Conservation (phyloP, 2,329 filamentous ascomycete species). For the Xenoacremonium recifei region DNA sequence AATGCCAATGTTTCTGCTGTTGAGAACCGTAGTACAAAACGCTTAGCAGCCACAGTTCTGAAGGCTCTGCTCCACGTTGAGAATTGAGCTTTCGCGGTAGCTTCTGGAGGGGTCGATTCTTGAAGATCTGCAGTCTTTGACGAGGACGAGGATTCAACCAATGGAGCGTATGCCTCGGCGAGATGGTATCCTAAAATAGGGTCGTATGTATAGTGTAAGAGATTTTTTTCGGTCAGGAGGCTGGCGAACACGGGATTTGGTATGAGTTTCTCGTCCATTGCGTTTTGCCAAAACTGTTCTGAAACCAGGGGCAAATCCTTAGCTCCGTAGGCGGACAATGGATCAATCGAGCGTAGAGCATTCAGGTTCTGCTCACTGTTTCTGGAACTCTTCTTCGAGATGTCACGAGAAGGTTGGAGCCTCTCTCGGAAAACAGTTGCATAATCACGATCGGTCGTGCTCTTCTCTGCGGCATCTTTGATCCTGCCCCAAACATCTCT, state of each 20-base stretch:
- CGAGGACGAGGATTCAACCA: slow-evolving; percentile 40
- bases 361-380: slow-evolving; percentile 23
- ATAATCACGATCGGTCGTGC: slow-evolving; percentile 6
- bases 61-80: slow-evolving; percentile 44
- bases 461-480: slow-evolving; percentile 14
- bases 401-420: slow-evolving; percentile 17
- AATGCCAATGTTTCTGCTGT: slow-evolving; percentile 50
- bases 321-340: slow-evolving; percentile 28
- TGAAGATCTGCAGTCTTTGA: too few species aligned
- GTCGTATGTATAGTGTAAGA: slow-evolving; percentile 48
- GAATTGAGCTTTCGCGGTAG: slow-evolving; percentile 45
- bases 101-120: too few species aligned
- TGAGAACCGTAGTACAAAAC: slow-evolving; percentile 44
- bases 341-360: slow-evolving; percentile 37
- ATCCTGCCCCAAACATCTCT: slow-evolving; percentile 36
- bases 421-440: slow-evolving; percentile 14
- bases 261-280: slow-evolving; percentile 29
- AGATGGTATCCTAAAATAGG: slow-evolving; percentile 58
- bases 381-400: slow-evolving; percentile 11
- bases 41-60: slow-evolving; percentile 21
- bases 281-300: slow-evolving; percentile 35
- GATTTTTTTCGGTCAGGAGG: slow-evolving; percentile 31
- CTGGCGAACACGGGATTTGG: slow-evolving; percentile 47
- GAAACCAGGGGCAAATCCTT: slow-evolving; percentile 20
- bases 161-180: slow-evolving; percentile 42